Evolutionary conservation across 257 asterid species (phyloP), one percentile per base, ranked within the genome.

Genomic region (Lithospermum erythrorhizon): DNA sequence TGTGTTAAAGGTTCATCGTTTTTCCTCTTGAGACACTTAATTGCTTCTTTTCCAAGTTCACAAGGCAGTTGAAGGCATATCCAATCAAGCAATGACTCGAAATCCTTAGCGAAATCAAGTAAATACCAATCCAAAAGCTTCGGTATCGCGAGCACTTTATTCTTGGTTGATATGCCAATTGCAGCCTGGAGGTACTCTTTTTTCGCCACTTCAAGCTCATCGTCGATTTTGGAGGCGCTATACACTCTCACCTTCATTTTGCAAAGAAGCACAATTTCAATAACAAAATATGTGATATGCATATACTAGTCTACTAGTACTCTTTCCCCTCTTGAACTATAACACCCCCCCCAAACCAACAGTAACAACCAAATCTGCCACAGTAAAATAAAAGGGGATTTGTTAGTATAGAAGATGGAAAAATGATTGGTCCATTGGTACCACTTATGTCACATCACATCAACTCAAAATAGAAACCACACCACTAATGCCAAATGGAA

Each of bases 41-140:
- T 76, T 5, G 90, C 93, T 77, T 81, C 86, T 71, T 84, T 84
- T 58, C 88, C 82, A 1, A 78, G 84, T 68, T 84, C 84, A 14
- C 67, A 58, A 1, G 95, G 97, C 19, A 90, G 67, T 66, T 90
- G 90, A 47, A 84, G 87, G 68, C 95, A 85, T 57, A 90, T 78
- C 97, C 97, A 90, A 63, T 90, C 97, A 10, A 90, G 65, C 72
- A 90, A 65, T 8, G 95, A 87, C 52, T 84, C 95, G 10, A 81
- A 66, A 57, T 90, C 95, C 85, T 90, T 83, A 0, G 95, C 95
- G 59, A 90, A 90, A 70, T 90, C 97, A 1, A 87, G 73, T 51
- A 90, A 78, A 74, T 90, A 90, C 97, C 97, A 90, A 64, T 90
- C 97, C 47, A 90, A 58, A 54, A 90, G 62, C 61, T 90, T 90